Base-by-base conservation (phyloP, 2,329 filamentous ascomycete genomes). In the Xylaria sp. region DNA sequence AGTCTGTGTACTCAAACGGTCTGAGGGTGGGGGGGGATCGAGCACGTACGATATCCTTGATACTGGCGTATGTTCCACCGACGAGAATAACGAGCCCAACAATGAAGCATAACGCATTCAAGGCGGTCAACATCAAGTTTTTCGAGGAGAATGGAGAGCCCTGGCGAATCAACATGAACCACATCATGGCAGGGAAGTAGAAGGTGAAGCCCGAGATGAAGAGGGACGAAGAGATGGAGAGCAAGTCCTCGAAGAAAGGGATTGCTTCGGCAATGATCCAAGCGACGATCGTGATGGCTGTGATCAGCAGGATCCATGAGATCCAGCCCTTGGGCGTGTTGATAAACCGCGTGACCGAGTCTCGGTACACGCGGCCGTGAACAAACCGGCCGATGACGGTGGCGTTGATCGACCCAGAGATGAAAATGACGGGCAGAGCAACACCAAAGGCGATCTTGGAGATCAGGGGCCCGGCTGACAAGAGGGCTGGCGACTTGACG, bases 181-280 rank as follows among this genome's bases (percentile, higher is more conserved):
- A 75, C 64, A 75, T 73, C 55, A 74, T 65, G 47, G 72, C 73
- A 3, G 73, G 73, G 67, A 75, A 72, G 69, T 75, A 74, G 60
- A 75, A 73, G 29, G 73, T 73, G 68, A 80, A 81, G n/a, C 78
- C 79, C 10, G 81, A 83, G 67, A 84, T 75, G 71, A 84, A 83
- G 29, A 84, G 78, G 2, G 80, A 76, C 2, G 81, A 83, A 48
- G 73, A 78, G 70, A 84, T 80, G 58, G 80, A 79, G n/a, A 93
- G 77, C 44, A 93, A 78, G 51, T 89, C 81, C 64, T 85, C 85
- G 78, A 93, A 93, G 72, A 88, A 87, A 2, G 90, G 90, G 44
- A 93, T 89, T 0, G 87, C 85, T 70, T 90, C 86, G 13, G 90
- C 89, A 66, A 93, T 87, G 67, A 92, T 73, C 83, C 87, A 93